These are phyloP conservation scores for Cystobasidium tubakii DNA, from an alignment of 768 basidiomycete species.

Conservation along the genomic window DNA sequence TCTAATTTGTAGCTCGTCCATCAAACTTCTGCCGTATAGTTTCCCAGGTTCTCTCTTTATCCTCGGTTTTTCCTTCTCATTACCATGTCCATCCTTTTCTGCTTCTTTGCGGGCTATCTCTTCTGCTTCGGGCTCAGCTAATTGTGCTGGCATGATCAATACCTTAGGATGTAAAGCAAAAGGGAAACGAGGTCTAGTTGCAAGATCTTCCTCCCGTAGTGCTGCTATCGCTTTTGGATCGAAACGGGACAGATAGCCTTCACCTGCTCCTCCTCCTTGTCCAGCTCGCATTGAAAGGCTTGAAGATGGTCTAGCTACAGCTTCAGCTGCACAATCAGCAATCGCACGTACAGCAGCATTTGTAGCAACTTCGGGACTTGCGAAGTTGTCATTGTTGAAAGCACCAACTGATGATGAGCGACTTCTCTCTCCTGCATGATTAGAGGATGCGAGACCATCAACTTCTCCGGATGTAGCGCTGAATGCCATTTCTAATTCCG, in stretches of 20 bases:
- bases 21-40: constrained; percentile 27
- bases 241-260: constrained; percentile 27
- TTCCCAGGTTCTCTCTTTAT: constrained; percentile 31
- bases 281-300: not conserved
- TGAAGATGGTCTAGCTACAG: constrained; percentile 9
- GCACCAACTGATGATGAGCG: constrained; percentile 17
- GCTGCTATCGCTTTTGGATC: constrained; percentile 34
- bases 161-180: constrained; percentile 17
- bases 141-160: constrained; percentile 32
- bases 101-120: not conserved
- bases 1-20: constrained; percentile 21
- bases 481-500: constrained; percentile 28
- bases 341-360: not conserved
- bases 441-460: not conserved
- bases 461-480: not conserved
- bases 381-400: not conserved
- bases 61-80: not conserved
- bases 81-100: not conserved
- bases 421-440: constrained; percentile 7
- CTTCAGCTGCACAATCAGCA: constrained; percentile 17
- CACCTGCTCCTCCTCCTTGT: not conserved
- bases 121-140: constrained; percentile 18
- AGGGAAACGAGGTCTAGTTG: constrained; percentile 21
- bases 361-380: not conserved
- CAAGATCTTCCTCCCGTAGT: not conserved